phyloP scores from a whole-genome alignment of 169 alveolate genomes.

The Plasmodium berghei region DNA sequence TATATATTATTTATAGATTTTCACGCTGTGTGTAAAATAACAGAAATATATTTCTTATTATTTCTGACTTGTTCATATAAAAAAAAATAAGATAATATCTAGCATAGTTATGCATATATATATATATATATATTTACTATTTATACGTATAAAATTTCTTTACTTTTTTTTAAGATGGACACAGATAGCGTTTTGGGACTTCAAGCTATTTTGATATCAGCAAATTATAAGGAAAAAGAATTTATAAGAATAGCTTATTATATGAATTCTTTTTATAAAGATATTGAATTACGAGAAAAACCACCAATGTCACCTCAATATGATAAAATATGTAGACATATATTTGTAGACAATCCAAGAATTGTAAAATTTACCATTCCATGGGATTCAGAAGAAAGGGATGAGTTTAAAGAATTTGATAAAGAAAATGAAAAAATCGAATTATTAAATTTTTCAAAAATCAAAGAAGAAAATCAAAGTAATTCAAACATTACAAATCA shows the following conservation, averaged over 20 bases:
- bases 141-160: no score
- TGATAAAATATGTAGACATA: constrained; percentile 93
- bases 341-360: constrained; percentile 96
- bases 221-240: constrained; percentile 95
- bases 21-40: no score
- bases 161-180: constrained; percentile 74
- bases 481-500: constrained; percentile 32
- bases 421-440: constrained; percentile 76
- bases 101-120: no score
- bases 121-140: no score
- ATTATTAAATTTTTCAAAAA: constrained; percentile 24
- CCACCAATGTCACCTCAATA: constrained; percentile 95
- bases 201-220: constrained; percentile 96
- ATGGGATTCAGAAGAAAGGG: constrained; percentile 91
- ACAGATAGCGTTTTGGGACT: constrained; percentile 93
- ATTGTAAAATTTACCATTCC: constrained; percentile 96
- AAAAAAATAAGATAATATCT: no score
- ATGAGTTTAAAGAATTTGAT: constrained; percentile 80
- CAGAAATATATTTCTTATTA: no score
- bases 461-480: constrained; percentile 62
- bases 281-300: constrained; percentile 93
- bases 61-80: no score
- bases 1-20: no score
- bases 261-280: constrained; percentile 95
- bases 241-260: constrained; percentile 98